Evolutionary conservation across 2,329 filamentous ascomycete species (phyloP), one percentile per base, ranked within the genome.

Genomic region (Ascosphaera acerosa): DNA sequence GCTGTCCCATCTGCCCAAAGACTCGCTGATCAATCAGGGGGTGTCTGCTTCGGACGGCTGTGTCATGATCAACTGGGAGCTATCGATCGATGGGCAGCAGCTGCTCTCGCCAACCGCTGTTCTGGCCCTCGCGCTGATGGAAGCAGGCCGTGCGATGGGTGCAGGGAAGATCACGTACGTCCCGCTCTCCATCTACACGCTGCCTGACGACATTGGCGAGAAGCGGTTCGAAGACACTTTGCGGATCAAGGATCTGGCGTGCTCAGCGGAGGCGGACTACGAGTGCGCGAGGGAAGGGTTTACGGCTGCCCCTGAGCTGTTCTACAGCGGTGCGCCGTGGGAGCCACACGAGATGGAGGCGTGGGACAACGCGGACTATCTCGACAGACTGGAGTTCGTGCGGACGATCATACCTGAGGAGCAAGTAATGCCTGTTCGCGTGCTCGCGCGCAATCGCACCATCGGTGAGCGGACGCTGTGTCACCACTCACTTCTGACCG

Each of bases 131-230:
- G 30, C 29, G 2, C 25, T 34, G 6, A 34, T 32, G 14, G 33
- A 34, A 32, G 33, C 19, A 17, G 33, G 33, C 4, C 33, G 33
- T 9, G 17, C 6, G 18, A 15, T 32, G 15, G 33, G 33, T 4
- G 18, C 16, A 6, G 33, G 33, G 10, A 29, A 19, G 16, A 23
- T 18, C 12, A 27, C 20, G 9, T 34, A 34, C 18, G 17, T 32
- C 7, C 30, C 23, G 9, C 26, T 29, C 16, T 12, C 10, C 3
- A 15, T 15, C 10, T 27, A 25, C 10, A 12, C 4, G 6, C 4
- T 31, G 14, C 16, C 25, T 14, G 25, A 10, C 25, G 16, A 15
- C n/a, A 10, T n/a, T 27, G 4, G 25, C n/a, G n/a, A 15, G 4
- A 15, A 27, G 12, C 25, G 25, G 10, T 10, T 15, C 25, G 6